These are phyloP conservation scores for Barnettozyma botsteinii DNA, from an alignment of 805 yeast genomes.

Conservation along the genomic window DNA sequence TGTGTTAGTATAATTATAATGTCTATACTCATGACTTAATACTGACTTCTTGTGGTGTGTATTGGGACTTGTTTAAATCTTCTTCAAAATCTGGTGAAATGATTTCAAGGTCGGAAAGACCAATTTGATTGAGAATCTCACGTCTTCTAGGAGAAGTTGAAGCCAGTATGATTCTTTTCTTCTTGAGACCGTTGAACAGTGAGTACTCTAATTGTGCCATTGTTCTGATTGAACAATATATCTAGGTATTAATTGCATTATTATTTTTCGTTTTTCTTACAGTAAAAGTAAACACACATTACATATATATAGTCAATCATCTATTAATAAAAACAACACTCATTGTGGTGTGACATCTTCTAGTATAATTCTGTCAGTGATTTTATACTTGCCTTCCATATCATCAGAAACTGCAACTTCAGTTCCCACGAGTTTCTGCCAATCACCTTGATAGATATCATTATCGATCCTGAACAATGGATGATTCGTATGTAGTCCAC, in stretches of 20 bases:
- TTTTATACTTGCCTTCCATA: conserved; percentile 15
- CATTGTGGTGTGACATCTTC: conserved; percentile 22
- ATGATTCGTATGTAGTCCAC: conserved; percentile 47
- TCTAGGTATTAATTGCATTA: too few relatives aligned
- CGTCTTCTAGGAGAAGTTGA: conserved; percentile 79
- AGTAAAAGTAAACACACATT: too few relatives aligned
- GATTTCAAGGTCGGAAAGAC: conserved; percentile 39
- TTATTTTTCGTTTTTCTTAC: too few relatives aligned
- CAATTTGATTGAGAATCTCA: conserved; percentile 62
- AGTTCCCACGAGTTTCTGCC: conserved; percentile 78
- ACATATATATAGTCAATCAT: background rate
- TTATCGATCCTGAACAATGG: conserved; percentile 58
- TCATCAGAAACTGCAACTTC: conserved; percentile 41
- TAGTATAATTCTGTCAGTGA: conserved; percentile 18
- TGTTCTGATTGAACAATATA: too few relatives aligned
- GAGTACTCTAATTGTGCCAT: conserved; percentile 27
- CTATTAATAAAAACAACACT: too few relatives aligned
- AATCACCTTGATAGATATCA: conserved; percentile 61
- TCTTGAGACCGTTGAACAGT: conserved; percentile 21
- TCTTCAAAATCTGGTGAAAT: conserved; percentile 72
- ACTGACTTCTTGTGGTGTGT: conserved; percentile 40
- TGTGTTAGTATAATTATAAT: conserved; percentile 6
- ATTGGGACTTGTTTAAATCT: conserved; percentile 50
- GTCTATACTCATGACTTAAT: background rate
- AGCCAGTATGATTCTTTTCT: conserved; percentile 51